Evolutionary conservation across 306 rosid species (phyloP), one percentile per base, ranked within the genome.

Genomic region (Vigna nakashimae): DNA sequence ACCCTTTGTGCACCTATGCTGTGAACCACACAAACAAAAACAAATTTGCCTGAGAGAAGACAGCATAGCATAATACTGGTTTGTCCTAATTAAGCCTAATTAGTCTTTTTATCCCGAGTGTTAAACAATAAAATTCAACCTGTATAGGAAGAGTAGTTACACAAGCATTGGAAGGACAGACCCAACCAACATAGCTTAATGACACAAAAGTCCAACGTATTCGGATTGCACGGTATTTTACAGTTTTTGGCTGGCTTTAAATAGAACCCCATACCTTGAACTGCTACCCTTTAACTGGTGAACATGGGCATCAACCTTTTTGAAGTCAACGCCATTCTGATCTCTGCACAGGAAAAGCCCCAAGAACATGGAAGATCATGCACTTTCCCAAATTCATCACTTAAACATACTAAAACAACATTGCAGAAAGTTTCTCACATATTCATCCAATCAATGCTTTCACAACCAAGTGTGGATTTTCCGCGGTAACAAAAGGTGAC

Each of bases 201-300:
- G 20, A 18, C 18, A 68, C 71, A 30, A 58, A 1, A 13, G 74
- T 71, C 67, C 60, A 45, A 36, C 50, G 48, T 64, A 65, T 73
- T 68, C 80, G 14, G 18, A 73, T 74, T 64, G 36, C 48, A 14
- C 6, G 50, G 53, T 16, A 49, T 48, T 26, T 14, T 42, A 73
- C 72, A 73, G 65, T 69, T 26, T 56, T 38, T 70, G 34, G 42
- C 18, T 26, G 56, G 75, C 42, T 38, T 42, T 12, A 4, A 60
- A 65, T 43, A 69, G 74, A 71, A 66, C 20, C 65, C 13, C 16
- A 65, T 86, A 96, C 99, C 99, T 96, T 75, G 99, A 90, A 85
- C 97, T 92, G 87, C 99, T 96, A 51, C 99, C 98, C 91, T 96
- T 96, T 46, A 96, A 82, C 85, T 93, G 99, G 87, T 96, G 98